Base-by-base conservation (phyloP, 805 yeast genomes). In the Ogataea neopini region DNA sequence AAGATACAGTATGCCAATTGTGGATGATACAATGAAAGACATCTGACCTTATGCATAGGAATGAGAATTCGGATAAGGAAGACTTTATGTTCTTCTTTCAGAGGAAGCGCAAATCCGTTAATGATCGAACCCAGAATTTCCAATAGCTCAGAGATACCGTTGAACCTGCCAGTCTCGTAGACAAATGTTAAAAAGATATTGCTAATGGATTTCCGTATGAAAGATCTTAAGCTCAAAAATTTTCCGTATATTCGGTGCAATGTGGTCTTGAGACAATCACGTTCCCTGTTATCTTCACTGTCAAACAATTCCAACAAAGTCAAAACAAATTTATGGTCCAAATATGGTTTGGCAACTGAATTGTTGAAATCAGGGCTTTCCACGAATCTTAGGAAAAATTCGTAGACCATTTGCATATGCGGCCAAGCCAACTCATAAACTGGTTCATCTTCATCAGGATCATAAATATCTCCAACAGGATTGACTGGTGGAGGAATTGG, bases 401-500 rank as follows among this genome's bases (percentile, higher is more conserved):
- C 98, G 71, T 94, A 94, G 26, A 91, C 96, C 36, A 90, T 79
- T 68, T 89, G 96, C 98, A 94, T 94, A 66, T 94, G 99, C 10
- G 98, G 96, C 99, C 99, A 94, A 8, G 97, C 91, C 53, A 92
- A 80, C 66, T 94, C 98, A 59, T 83, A 82, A 32, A 94, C 96
- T 2, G 98, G 98, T 69, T 94, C 99, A 71, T 94, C 99, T 70
- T 94, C 99, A 69, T 94, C 99, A 1, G 99, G 99, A 61, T 94
- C 99, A 67, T 80, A 94, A 33, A 92, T 80, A 55, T 94, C 99
- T 32, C 99, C 99, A 39, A 91, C 79, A 4, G 98, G 98, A 65
- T 94, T 94, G 30, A 91, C 96, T 1, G 98, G 97, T 1, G 99
- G 99, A 3, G 99, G 98, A 41, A 94, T 89, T 26, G 98, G 96